Base-by-base conservation (phyloP, 306 rosid species). In the Cicer yamashitae region DNA sequence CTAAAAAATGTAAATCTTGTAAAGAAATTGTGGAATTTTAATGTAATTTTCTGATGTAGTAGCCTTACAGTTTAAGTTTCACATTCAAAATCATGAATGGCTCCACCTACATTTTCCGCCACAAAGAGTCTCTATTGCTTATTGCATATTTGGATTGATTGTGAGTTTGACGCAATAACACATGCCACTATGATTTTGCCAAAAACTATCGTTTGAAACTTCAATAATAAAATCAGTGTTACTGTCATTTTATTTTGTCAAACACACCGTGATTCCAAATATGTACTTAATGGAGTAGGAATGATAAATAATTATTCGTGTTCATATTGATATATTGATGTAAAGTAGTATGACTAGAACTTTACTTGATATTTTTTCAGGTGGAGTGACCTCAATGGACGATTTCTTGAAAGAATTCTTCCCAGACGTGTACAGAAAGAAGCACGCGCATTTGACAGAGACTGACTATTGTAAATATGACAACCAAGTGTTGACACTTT, bases 351-450 rank as follows among this genome's bases (percentile, higher is more conserved):
- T 30, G 2, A 44, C 45, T 0, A 67, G 40, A 37, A 69, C 0
- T 74, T 46, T 50, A 39, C 41, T 50, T 38, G 64, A 14, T 65
- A 20, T 43, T 6, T 50, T 58, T 63, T 44, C 78, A 92, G 99
- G 99, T 77, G 99, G 99, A n/a, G 99, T 92, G 71, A 96, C 99
- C 46, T 92, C 99, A 67, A 96, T 96, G 99, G 98, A 96, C 70
- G 99, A 96, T 81, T 96, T 96, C 81, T 82, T 96, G 61, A 68
- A 72, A 67, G 80, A 92, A 37, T 96, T 96, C 83, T 96, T 96
- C 81, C 99, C 99, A 1, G 65, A 89, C 6, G 91, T 92, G 51
- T 87, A 83, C 71, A 77, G 76, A 77, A 92, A 89, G 84, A 96
- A 96, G 86, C 91, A 89, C 2, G 0, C 1, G 57, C 97, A 90